Evolutionary conservation across 331 rosid genomes (phyloP), one percentile per base, ranked within the genome.

Genomic region (Stylosanthes scabra): DNA sequence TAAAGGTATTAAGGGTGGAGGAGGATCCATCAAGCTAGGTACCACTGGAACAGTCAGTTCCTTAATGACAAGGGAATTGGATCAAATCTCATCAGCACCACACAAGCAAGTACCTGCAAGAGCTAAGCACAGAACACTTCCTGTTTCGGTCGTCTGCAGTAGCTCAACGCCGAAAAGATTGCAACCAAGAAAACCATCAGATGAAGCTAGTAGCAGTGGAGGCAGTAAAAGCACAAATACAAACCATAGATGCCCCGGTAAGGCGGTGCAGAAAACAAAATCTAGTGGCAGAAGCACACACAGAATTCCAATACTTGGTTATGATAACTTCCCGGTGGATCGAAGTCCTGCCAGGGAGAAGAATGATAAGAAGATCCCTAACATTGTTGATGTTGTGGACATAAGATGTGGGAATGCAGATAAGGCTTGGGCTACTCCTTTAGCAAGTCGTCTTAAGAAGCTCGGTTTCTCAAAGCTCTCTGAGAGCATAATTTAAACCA

Each of bases 41-140:
- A 78, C 97, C 63, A 92, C 89, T 0, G 99, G 98, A 80, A 88
- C 99, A 1, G 74, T 95, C 62, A 66, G 93, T 66, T 87, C 97
- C 66, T 80, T 95, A 59, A 92, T 90, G 93, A 92, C 91, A 50
- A 88, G 90, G 79, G 99, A 95, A 74, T 77, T 95, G 88, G 88
- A 92, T 59, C 91, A 87, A 13, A 79, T 79, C 78, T 81, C 89
- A 66, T 76, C 88, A 29, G 75, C 81, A 68, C 68, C 93, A 56
- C 83, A 63, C 41, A 87, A 76, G 62, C 81, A 83, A 15, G 59
- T 76, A 58, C 69, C 92, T 67, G 82, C 93, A 55, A 81, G 78
- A 78, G 85, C 12, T 66, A 91, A 88, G 55, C 74, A 83, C 71
- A 78, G 75, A 63, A 69, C 82, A 5, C 70, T 64, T 83, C 78